Conservation (phyloP, 2,329 filamentous ascomycete species). For the Pseudocercospora fijiensis region DNA sequence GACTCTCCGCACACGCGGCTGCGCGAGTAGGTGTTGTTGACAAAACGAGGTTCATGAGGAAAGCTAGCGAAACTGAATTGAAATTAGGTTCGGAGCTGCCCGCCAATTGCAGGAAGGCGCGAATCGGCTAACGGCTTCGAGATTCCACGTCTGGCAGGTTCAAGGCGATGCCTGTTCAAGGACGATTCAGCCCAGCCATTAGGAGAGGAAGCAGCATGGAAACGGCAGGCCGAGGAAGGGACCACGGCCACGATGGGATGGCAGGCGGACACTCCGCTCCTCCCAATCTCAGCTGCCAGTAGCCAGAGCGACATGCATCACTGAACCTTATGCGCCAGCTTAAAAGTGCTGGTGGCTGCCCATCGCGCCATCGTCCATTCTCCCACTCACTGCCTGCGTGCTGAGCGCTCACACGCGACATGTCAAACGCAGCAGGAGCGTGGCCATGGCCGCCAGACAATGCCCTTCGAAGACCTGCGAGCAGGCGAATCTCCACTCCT, state of each 20-base stretch:
- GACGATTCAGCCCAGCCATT: neutral
- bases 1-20: neutral
- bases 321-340: neutral
- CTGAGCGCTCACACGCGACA: neutral
- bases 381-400: too few relatives aligned
- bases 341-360: slow-evolving; percentile 1
- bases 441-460: slow-evolving; percentile 11
- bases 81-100: neutral
- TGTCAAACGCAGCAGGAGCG: neutral
- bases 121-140: neutral
- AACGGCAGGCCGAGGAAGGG: neutral
- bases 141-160: neutral
- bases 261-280: neutral
- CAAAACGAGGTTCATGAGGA: neutral
- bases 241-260: neutral
- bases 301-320: slow-evolving; percentile 1
- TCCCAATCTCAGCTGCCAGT: neutral
- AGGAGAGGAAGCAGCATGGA: neutral
- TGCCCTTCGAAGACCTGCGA: slow-evolving; percentile 8
- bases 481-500: slow-evolving; percentile 12
- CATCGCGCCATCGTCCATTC: neutral
- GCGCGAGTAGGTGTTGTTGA: neutral
- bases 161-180: neutral
- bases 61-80: neutral
- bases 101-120: neutral